Evolutionary conservation across 257 asterid genomes (phyloP).

Genomic region (Marsdenia floribunda): DNA sequence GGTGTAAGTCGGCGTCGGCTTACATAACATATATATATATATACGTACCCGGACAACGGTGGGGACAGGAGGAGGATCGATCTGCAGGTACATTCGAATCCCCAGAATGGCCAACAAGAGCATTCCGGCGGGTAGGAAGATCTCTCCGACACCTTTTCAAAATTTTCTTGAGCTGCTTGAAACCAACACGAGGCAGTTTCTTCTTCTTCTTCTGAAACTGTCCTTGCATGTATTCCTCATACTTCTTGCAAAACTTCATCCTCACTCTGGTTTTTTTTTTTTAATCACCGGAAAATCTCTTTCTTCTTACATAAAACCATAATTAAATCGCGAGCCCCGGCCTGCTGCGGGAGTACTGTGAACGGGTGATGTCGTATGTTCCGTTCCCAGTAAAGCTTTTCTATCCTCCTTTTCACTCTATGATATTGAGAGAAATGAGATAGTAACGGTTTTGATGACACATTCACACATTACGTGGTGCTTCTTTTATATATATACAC

Average conservation of each 20-base stretch:
- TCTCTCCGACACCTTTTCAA: slow-evolving; percentile 63
- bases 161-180: slow-evolving; percentile 83
- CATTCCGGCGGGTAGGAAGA: slow-evolving; percentile 11
- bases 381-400: neutral
- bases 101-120: neutral
- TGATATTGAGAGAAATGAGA: neutral
- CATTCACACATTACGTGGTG: neutral
- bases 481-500: too few species aligned
- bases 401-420: neutral
- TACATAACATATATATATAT: neutral
- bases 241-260: slow-evolving; percentile 94
- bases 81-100: slow-evolving; percentile 12
- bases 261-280: neutral
- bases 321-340: neutral
- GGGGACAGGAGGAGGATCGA: slow-evolving; percentile 46
- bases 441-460: slow-evolving; percentile 1
- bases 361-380: neutral
- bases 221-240: slow-evolving; percentile 77
- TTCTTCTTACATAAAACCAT: neutral
- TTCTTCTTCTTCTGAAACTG: slow-evolving; percentile 53
- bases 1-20: neutral
- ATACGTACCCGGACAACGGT: slow-evolving; percentile 58
- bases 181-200: slow-evolving; percentile 61
- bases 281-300: neutral
- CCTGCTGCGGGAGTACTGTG: neutral